phyloP scores from a whole-genome alignment of 2,329 filamentous ascomycete species.

The Sarocladium kiliense region DNA sequence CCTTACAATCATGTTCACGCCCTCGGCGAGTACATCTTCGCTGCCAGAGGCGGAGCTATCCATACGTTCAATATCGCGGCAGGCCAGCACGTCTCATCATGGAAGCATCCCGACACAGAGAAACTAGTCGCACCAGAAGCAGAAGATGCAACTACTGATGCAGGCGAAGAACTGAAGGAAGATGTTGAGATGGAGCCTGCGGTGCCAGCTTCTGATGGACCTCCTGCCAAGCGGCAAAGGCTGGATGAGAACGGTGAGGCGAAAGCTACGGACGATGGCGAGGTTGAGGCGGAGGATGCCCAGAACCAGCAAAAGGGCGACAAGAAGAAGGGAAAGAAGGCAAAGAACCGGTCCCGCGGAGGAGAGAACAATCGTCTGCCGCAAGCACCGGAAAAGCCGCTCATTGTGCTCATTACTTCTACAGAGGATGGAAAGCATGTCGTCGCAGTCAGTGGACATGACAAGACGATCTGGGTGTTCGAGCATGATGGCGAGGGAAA shows the following conservation, averaged over 20 bases:
- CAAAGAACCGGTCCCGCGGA: slow-evolving; percentile 25
- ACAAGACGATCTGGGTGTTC: slow-evolving; percentile 87
- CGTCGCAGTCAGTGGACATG: slow-evolving; percentile 78
- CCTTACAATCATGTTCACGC: slow-evolving; percentile 63
- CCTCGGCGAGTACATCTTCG: slow-evolving; percentile 58
- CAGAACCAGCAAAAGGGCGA: slow-evolving; percentile 10
- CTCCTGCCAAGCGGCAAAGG: slow-evolving; percentile 29
- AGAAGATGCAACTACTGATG: not conserved
- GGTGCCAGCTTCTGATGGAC: slow-evolving; percentile 21
- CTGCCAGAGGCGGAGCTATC: slow-evolving; percentile 68
- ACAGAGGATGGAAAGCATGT: slow-evolving; percentile 63
- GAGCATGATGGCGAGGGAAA: slow-evolving; percentile 55
- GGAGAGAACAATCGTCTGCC: slow-evolving; percentile 15
- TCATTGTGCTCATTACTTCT: slow-evolving; percentile 51
- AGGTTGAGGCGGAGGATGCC: slow-evolving; percentile 16
- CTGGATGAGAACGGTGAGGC: slow-evolving; percentile 17
- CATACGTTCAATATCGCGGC: slow-evolving; percentile 59
- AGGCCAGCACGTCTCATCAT: slow-evolving; percentile 55
- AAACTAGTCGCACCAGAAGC: slow-evolving; percentile 19
- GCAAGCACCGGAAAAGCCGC: slow-evolving; percentile 11
- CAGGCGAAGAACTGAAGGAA: slow-evolving; percentile 13
- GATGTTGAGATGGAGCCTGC: slow-evolving; percentile 11
- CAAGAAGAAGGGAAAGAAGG: slow-evolving; percentile 19
- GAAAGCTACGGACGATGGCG: not conserved
- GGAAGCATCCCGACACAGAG: slow-evolving; percentile 46